Base-by-base conservation (phyloP, 2,329 filamentous ascomycete genomes). In the Plectosphaerella sp. region DNA sequence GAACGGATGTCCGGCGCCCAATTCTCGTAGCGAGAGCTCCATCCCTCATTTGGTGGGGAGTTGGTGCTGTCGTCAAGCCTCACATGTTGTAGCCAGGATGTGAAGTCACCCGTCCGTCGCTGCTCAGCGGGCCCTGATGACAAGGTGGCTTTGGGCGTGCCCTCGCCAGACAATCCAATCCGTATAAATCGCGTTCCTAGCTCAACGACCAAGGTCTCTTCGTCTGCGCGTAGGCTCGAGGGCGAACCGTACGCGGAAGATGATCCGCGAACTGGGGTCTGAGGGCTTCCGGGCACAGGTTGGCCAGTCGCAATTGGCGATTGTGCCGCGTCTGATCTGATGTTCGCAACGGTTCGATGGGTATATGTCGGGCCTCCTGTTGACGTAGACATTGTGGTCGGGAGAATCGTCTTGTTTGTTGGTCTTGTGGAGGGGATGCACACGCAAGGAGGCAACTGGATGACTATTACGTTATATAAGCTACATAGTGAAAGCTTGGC, bases 111-210 rank as follows among this genome's bases (percentile, higher is more conserved):
- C 11, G 82, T 83, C 55, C 93, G 81, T 50, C 89, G 81, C 63
- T 88, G 85, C 63, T 88, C 80, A 57, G 92, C 87, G 0, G 89
- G 90, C 0, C 84, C 83, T 66, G 91, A 93, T 20, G 80, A 76
- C 20, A 92, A 72, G 14, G 79, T 77, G 1, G 77, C 80, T 66
- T 93, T 95, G 59, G 91, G 91, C 3, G 77, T 72, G 43, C 85
- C 80, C 67, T 96, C 92, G 49, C 92, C 92, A 6, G 92, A 89
- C 64, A 97, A 94, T 0, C 94, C 94, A 10, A 88, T 86, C 45
- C 88, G 84, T 24, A 97, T 68, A 68, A 84, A 87, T 20, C 93
- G 83, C 10, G 89, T 82, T 1, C 91, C 92, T 36, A 97, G 67
- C 66, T 97, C 91, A 49, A 97, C 76, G 42, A 99, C 80, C 5